Base-by-base conservation (phyloP, 2,329 filamentous ascomycete genomes). In the Fusarium nanum region DNA sequence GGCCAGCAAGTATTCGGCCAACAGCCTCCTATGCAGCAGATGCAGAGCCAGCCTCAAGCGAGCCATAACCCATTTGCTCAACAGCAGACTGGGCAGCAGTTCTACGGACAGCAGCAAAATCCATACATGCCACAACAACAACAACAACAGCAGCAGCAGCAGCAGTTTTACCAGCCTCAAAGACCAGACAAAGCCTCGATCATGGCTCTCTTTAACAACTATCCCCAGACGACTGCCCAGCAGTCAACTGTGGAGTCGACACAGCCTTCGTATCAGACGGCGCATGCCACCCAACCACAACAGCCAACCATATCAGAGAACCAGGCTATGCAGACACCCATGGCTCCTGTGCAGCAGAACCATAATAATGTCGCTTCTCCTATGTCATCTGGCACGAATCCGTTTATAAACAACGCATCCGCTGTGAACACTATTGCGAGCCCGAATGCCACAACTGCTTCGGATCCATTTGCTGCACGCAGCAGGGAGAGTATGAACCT, bases 401-500 rank as follows among this genome's bases (percentile, higher is more conserved):
- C 89, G 0, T 91, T 91, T 67, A 78, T 86, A 61, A 80, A 75
- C 54, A 81, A 75, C 25, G 67, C 72, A 32, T 55, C 70, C 16
- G 71, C 76, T 12, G 74, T 75, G 45, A 41, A 67, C 30, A 54
- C 76, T 16, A 52, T 58, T 56, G 69, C 70, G 27, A 67, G 67
- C 7, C 71, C 76, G n/a, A 66, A 60, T 53, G 22, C 30, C 6
- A 72, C 73, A 42, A 46, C 68, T 50, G 56, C 76, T 32, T 60
- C 75, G 83, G 88, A 32, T 85, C 88, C 75, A 72, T 85, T 74
- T 76, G 75, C 67, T 75, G 75, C 74, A 60, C 69, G 66, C 64
- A 94, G 91, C 74, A 86, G 91, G 50, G 92, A 94, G 76, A 94
- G 92, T 78, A 88, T 93, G 77, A 88, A 84, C 58, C 85, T 89